Base-by-base conservation (phyloP, 306 rosid genomes). In the Hylodesmum podocarpum region DNA sequence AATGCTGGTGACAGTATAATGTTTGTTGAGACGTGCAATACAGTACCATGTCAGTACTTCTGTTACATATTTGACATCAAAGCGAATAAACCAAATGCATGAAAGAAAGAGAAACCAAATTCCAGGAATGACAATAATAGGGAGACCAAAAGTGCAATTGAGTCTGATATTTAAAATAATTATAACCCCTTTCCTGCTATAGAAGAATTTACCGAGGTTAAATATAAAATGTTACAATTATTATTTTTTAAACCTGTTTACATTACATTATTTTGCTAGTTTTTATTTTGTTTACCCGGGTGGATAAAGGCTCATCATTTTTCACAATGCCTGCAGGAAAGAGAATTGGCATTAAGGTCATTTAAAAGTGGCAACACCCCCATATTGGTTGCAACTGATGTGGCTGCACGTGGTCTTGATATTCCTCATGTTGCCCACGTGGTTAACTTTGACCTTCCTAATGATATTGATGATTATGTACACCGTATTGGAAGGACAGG, bases 401-500 rank as follows among this genome's bases (percentile, higher is more conserved):
- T 91, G 49, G 96, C 96, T 19, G 96, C 96, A 10, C 93, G 96
- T 19, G 96, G 96, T 59, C 93, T 91, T 80, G 94, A 91, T 76
- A 89, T 89, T 69, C 97, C 94, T 22, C 94, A 89, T 44, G 94
- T 91, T 55, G 88, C 94, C 18, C 97, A 89, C 72, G 97, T 91
- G 16, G 92, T 91, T 50, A 91, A 91, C 83, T 91, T 91, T 59
- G 97, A 91, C 86, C 91, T 91, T 29, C 97, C 97, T 6, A 91
- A 91, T 70, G 97, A 91, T 81, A 91, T 91, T 74, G 97, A 91
- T 77, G 97, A 91, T 80, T 91, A 91, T 74, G 97, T 91, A 21
- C 97, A 91, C 51, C 93, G 97, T 5, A 91, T 89, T 67, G 97
- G 97, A 67, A 87, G 97, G 27, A 91, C 97, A 36, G 97, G 97